Evolutionary conservation across 225 moss, liverwort and hornwort species (phyloP), one percentile per base, ranked within the genome.

Genomic region (Bryum argenteum): DNA sequence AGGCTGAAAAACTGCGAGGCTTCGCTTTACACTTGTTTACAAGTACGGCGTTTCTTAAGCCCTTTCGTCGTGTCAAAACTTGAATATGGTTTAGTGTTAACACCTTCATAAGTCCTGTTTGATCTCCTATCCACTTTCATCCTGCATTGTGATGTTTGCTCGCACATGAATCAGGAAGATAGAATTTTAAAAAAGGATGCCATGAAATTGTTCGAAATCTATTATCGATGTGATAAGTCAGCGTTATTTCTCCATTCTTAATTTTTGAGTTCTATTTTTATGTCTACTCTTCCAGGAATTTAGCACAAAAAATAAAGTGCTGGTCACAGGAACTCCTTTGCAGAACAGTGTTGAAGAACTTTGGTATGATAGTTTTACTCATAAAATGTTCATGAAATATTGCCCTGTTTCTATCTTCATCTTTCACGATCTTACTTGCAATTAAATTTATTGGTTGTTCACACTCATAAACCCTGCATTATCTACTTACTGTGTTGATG

Each of bases 281-380:
- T 47, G 11, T 21, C 17, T 12, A 15, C 59, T 11, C 23, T 45
- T 26, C 56, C 92, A 98, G 98, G 98, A 98, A 69, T 98, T 98
- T 59, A 94, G 89, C 77, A 78, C 98, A 38, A 98, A 98, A 77
- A 98, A 98, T 80, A 98, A 98, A 85, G 92, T 92, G 48, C 81
- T 98, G 53, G 93, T 98, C 45, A 98, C 98, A 28, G 98, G 98
- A 80, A 98, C 98, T 70, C 98, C 98, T 55, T 79, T 98, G 71
- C 98, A 98, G 74, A 98, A 98, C 64, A 98, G 94, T 55, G 98
- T 98, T 70, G 98, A 98, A 88, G 98, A 98, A 77, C 92, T 98
- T 74, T 98, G 98, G 98, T 98, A 89, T 52, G 77, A 55, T 69
- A 56, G 33, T 74, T 52, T 18, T 65, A 56, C 28, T 51, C 62